Evolutionary conservation across 257 asterid genomes (phyloP).

Genomic region (Orobanche coerulescens): DNA sequence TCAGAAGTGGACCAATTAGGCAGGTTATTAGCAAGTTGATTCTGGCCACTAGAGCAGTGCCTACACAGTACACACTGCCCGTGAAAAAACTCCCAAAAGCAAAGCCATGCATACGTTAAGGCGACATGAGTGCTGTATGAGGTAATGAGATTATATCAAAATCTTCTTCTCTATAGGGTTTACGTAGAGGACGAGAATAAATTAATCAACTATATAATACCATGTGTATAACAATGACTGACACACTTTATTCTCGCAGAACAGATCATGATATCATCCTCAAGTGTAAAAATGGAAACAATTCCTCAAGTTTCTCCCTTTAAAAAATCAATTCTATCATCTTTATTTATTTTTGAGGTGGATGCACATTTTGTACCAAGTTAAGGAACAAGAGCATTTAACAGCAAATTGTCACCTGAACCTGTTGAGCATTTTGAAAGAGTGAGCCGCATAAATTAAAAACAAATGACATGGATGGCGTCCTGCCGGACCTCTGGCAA

Average conservation of each 20-base stretch:
- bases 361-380: neutral
- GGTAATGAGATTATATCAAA: neutral
- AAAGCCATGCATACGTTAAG: neutral
- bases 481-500: no score
- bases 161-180: neutral
- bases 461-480: constrained; percentile 2
- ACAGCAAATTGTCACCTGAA: neutral
- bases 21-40: no score
- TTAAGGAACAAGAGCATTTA: neutral
- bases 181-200: neutral
- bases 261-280: neutral
- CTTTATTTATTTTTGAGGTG: neutral
- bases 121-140: neutral
- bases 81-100: neutral
- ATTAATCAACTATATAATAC: neutral
- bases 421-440: neutral
- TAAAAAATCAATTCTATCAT: neutral
- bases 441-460: neutral
- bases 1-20: neutral
- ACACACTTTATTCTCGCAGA: neutral
- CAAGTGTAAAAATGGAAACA: neutral
- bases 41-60: neutral
- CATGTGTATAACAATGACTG: neutral
- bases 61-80: neutral
- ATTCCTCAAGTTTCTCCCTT: neutral